phyloP scores from a whole-genome alignment of 1,284 basidiomycete species.

The Leccinum pseudoinsigne region DNA sequence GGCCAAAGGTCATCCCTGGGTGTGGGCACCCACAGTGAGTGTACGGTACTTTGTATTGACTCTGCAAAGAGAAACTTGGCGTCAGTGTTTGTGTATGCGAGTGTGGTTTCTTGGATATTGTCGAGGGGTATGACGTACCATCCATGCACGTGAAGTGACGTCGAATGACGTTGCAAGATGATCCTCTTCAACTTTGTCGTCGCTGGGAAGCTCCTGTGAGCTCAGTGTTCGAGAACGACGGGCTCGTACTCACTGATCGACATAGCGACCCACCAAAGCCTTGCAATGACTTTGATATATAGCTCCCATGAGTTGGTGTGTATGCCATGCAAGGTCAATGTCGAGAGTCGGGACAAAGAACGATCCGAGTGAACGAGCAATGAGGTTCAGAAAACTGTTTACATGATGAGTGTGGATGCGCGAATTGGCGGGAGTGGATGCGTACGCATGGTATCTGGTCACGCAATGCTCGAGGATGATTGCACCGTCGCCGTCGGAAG shows the following conservation, averaged over 20 bases:
- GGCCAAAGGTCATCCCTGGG: conserved; percentile 42
- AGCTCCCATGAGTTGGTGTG: too few species aligned
- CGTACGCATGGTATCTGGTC: too few species aligned
- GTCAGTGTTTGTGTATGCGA: not conserved
- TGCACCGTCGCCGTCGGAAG: too few species aligned
- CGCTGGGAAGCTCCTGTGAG: conserved; percentile 29
- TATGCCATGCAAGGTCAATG: too few species aligned
- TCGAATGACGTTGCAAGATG: conserved; percentile 45
- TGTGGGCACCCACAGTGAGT: conserved; percentile 49
- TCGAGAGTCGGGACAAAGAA: too few species aligned
- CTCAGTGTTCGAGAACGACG: not conserved
- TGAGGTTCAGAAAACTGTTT: too few species aligned
- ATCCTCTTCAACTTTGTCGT: conserved; percentile 48
- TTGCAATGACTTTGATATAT: too few species aligned
- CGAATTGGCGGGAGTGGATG: too few species aligned
- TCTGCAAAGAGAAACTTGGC: conserved; percentile 17
- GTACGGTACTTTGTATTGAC: conserved; percentile 44
- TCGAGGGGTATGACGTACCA: conserved; percentile 20
- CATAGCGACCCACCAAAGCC: conserved; percentile 18
- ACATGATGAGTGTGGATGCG: too few species aligned
- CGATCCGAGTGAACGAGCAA: too few species aligned
- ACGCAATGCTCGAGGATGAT: too few species aligned
- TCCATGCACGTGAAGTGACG: conserved; percentile 46
- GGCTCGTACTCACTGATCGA: conserved; percentile 39
- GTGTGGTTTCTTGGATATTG: not conserved